phyloP scores from a whole-genome alignment of 345 rosid species.

The Eucalyptus cladocalyx region DNA sequence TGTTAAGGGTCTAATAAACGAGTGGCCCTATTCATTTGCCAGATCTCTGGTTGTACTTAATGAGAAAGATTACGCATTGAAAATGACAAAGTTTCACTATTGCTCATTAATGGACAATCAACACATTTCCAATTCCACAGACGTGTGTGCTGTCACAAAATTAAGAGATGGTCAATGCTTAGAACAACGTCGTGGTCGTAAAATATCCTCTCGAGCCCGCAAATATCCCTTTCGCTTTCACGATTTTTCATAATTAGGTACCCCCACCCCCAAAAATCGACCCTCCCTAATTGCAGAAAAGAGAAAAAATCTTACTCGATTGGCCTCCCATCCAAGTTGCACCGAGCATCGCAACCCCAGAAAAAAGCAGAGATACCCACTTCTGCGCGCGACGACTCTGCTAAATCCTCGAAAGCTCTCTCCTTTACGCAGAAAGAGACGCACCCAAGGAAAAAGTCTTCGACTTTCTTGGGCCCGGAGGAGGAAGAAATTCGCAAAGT shows the following conservation, averaged over 20 bases:
- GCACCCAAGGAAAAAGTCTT: not conserved
- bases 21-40: not conserved
- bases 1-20: not conserved
- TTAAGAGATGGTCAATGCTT: not conserved
- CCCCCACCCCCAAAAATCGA: not conserved
- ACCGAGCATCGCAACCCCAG: not conserved
- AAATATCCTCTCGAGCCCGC: not conserved
- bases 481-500: not conserved
- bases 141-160: not conserved
- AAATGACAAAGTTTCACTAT: not conserved
- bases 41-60: not conserved
- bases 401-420: not conserved
- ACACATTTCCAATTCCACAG: not conserved
- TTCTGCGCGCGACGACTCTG: not conserved
- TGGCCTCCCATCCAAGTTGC: not conserved
- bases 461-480: not conserved
- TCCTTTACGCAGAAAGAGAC: not conserved
- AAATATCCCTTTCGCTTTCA: not conserved
- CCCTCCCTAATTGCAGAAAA: not conserved
- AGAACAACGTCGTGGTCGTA: not conserved
- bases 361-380: not conserved
- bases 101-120: not conserved
- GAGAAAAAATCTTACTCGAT: not conserved
- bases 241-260: not conserved
- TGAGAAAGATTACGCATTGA: not conserved